Percentiles rank a stretch among this genome's conserved stretches.
These are phyloP conservation scores for Lentinula novae-zelandiae DNA, from an alignment of 1,284 basidiomycete genomes.

Conservation along the genomic window DNA sequence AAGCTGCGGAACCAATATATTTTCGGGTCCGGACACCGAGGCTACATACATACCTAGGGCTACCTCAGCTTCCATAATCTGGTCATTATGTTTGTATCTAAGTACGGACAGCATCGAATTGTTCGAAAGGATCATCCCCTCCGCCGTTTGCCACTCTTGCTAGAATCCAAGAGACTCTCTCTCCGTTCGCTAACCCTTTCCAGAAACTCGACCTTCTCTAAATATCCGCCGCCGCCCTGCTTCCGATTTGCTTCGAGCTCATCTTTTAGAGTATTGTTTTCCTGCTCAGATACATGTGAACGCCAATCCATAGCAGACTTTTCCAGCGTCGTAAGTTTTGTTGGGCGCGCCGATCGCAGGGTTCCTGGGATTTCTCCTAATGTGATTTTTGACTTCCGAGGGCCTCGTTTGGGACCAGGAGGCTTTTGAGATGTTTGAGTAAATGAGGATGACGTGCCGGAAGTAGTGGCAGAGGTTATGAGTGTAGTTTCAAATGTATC, in stretches of 20 bases:
- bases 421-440: slow-evolving; percentile 12
- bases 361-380: slow-evolving; percentile 46
- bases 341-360: slow-evolving; percentile 30
- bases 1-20: too few species aligned
- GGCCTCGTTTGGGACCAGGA: slow-evolving; percentile 37
- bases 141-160: slow-evolving; percentile 53
- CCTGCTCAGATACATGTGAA: slow-evolving; percentile 50
- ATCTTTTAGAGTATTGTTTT: slow-evolving; percentile 46
- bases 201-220: slow-evolving; percentile 81
- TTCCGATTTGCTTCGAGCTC: slow-evolving; percentile 71
- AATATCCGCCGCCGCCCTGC: slow-evolving; percentile 58
- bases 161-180: slow-evolving; percentile 58
- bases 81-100: too few species aligned
- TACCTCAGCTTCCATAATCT: too few species aligned
- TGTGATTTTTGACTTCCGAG: slow-evolving; percentile 58
- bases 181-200: slow-evolving; percentile 67
- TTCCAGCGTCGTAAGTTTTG: slow-evolving; percentile 76
- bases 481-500: background rate
- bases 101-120: too few species aligned
- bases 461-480: background rate
- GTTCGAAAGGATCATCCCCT: too few species aligned
- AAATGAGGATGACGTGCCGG: slow-evolving; percentile 5
- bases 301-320: slow-evolving; percentile 84
- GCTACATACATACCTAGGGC: too few species aligned
- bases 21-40: too few species aligned